Base-by-base conservation (phyloP, 345 rosid species). In the Combretum micranthum region DNA sequence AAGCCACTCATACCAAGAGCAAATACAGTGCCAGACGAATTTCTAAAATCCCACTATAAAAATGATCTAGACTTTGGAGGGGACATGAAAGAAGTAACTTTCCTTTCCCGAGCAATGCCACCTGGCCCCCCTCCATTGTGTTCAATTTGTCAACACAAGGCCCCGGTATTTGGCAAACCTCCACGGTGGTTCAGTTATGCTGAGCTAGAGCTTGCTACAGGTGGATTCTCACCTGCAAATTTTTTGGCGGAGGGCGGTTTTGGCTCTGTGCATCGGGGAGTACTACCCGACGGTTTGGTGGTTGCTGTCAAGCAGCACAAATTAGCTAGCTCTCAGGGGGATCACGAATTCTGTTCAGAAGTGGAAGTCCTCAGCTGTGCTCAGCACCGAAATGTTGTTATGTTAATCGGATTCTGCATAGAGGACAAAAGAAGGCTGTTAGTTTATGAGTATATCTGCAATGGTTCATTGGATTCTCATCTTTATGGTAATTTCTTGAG, bases 351-450 rank as follows among this genome's bases (percentile, higher is more conserved):
- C 74, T 94, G 99, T 74, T 94, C 97, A 0, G 99, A 94, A 75
- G 99, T 94, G 46, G 99, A 94, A 80, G 99, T 94, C 63, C 78
- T 94, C 59, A 90, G 97, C 68, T 94, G 99, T 75, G 99, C 99
- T 47, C 99, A 94, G 77, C 99, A 90, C 70, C 77, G 97, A 63
- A 94, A 94, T 56, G 99, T 90, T 43, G 99, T 90, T 37, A 90
- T 90, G 97, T 72, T 94, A 59, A 87, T 94, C 54, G 99, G 99
- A 26, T 94, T 84, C 77, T 94, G 99, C 63, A 90, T 94, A 46
- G 97, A 94, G 76, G 93, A 90, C 58, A 83, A 83, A 64, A 84
- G 97, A 76, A 80, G 99, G 59, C 76, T 94, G 55, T 65, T 94
- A 80, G 99, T 94, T 19, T 94, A 94, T 49, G 99, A 90, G 77